Conservation (phyloP, 306 rosid species). For the Inga oerstediana region DNA sequence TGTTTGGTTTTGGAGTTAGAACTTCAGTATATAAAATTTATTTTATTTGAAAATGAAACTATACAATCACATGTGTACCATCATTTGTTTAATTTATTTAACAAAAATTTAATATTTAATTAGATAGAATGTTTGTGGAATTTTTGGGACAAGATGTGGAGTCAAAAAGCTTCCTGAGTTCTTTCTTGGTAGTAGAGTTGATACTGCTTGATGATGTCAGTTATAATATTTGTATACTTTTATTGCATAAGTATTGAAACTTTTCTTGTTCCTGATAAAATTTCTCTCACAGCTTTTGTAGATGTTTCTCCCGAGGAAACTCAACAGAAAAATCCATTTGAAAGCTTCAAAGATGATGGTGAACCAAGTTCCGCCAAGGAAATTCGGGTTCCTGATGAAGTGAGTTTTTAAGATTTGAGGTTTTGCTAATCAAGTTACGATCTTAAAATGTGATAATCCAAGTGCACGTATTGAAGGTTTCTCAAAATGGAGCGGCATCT, state of each 20-base stretch:
- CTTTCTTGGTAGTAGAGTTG: constrained; percentile 20
- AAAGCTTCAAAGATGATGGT: constrained; percentile 60
- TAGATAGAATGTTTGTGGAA: background rate
- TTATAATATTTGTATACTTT: background rate
- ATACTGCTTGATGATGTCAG: constrained; percentile 2
- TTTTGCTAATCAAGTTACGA: constrained; percentile 27
- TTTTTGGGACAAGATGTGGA: background rate
- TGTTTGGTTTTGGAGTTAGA: constrained; percentile 3
- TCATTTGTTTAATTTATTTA: background rate
- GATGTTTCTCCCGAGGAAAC: constrained; percentile 92
- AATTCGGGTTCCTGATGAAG: constrained; percentile 46
- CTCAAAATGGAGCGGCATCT: constrained; percentile 79
- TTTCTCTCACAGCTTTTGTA: constrained; percentile 73
- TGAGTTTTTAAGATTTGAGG: constrained; percentile 47
- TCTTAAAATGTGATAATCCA: constrained; percentile 27
- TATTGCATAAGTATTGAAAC: constrained; percentile 17
- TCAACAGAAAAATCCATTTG: constrained; percentile 64
- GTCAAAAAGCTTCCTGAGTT: background rate
- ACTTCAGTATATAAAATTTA: constrained; percentile 1
- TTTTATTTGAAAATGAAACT: constrained; percentile 20
- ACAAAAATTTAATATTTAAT: background rate
- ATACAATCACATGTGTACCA: background rate
- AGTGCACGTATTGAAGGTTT: constrained; percentile 51
- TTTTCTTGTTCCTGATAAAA: constrained; percentile 15
- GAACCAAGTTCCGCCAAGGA: constrained; percentile 52